Evolutionary conservation across 2,329 filamentous ascomycete species (phyloP).

Genomic region (Exophiala sp.): DNA sequence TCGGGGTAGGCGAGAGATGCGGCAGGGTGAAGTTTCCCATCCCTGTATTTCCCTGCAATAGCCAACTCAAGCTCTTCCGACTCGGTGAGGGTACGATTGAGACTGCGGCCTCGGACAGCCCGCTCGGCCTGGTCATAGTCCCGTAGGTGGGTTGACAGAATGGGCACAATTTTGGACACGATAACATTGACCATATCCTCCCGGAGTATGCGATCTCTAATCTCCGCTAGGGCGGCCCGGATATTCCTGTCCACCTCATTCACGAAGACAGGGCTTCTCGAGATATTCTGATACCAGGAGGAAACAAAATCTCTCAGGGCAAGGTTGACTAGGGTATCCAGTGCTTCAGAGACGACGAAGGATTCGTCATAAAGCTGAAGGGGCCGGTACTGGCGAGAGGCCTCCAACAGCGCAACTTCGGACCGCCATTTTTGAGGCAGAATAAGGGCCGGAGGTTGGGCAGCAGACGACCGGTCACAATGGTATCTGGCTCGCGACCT

Average conservation of each 20-base stretch:
- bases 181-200: constrained; percentile 79
- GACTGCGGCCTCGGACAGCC: constrained; percentile 74
- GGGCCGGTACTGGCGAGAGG: constrained; percentile 61
- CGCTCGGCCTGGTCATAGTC: constrained; percentile 89
- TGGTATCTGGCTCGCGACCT: constrained; percentile 35
- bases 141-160: constrained; percentile 79
- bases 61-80: constrained; percentile 93
- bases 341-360: constrained; percentile 67
- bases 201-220: constrained; percentile 65
- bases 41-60: constrained; percentile 87
- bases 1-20: constrained; percentile 78
- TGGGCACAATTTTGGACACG: constrained; percentile 75
- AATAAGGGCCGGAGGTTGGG: constrained; percentile 49
- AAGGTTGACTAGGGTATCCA: constrained; percentile 72
- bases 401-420: constrained; percentile 62
- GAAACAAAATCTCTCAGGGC: constrained; percentile 78
- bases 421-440: constrained; percentile 59
- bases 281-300: constrained; percentile 85
- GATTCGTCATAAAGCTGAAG: constrained; percentile 69
- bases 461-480: constrained; percentile 42
- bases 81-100: constrained; percentile 86
- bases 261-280: constrained; percentile 68
- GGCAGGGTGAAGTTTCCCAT: constrained; percentile 82
- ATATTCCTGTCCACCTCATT: constrained; percentile 81
- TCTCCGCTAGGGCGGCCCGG: constrained; percentile 62